Evolutionary conservation across 2,329 filamentous ascomycete genomes (phyloP).

Genomic region (Thermoascus crustaceus): DNA sequence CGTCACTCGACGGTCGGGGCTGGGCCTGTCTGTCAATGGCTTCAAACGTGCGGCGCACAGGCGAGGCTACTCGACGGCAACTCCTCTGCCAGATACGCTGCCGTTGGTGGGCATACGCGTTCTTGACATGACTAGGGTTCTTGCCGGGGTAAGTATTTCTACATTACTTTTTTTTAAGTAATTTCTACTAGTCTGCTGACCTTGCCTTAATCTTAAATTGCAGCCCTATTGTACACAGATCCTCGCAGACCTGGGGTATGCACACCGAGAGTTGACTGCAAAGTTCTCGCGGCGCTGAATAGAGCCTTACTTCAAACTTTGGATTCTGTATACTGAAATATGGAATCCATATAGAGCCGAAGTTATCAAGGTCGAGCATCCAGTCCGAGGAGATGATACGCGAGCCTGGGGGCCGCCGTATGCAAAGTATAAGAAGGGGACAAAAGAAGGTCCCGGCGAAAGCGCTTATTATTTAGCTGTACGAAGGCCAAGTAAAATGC

Average conservation of each 20-base stretch:
- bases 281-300: no score
- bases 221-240: conserved; percentile 98
- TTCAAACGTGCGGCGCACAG: conserved; percentile 17
- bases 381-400: conserved; percentile 83
- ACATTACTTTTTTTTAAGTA: conserved; percentile 3
- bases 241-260: conserved; percentile 86
- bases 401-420: conserved; percentile 95
- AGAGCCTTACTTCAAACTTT: conserved; percentile 6
- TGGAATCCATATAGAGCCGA: conserved; percentile 58
- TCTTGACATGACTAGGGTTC: conserved; percentile 90
- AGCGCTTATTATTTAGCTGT: conserved; percentile 92
- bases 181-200: conserved; percentile 8
- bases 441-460: conserved; percentile 63
- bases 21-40: conserved; percentile 13
- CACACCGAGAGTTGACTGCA: conserved; percentile 7
- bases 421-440: conserved; percentile 61
- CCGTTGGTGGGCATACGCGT: conserved; percentile 82
- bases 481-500: no score
- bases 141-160: conserved; percentile 68
- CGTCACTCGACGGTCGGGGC: conserved; percentile 16
- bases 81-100: conserved; percentile 40
- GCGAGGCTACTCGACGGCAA: conserved; percentile 35
- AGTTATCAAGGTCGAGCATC: conserved; percentile 96
- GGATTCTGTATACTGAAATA: conserved; percentile 17
- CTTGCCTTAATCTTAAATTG: conserved; percentile 6